phyloP scores from a whole-genome alignment of 2,329 filamentous ascomycete genomes.

The Cryphonectria carpinicola region DNA sequence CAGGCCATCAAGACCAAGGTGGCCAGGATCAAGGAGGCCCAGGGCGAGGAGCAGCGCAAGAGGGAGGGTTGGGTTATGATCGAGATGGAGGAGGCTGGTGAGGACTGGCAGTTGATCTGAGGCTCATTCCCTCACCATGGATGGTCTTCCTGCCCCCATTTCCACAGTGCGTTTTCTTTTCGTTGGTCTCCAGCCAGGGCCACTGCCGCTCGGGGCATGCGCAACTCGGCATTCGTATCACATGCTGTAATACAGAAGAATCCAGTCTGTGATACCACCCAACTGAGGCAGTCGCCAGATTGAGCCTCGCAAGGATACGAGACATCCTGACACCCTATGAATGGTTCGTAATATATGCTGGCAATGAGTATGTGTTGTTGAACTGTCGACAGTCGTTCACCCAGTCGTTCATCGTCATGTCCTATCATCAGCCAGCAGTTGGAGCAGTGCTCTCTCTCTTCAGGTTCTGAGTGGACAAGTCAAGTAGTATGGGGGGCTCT shows the following conservation, averaged over 20 bases:
- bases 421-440: constrained; percentile 3
- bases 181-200: background rate
- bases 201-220: background rate
- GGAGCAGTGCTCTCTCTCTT: background rate
- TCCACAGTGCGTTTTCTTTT: background rate
- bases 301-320: background rate
- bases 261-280: background rate
- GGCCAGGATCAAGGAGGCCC: background rate
- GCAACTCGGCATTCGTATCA: background rate
- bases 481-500: background rate
- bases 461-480: background rate
- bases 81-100: constrained; percentile 4
- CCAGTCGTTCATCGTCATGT: background rate
- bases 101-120: constrained; percentile 17
- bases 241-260: background rate
- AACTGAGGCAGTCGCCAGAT: background rate
- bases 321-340: too few relatives aligned
- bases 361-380: background rate
- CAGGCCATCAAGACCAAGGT: background rate
- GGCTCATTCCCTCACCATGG: background rate
- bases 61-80: constrained; percentile 21
- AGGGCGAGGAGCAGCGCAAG: constrained; percentile 3
- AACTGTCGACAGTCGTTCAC: background rate
- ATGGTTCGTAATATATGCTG: background rate
- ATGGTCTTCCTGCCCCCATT: background rate